Evolutionary conservation across 805 yeast genomes (phyloP).

Genomic region (Cyberlindnera maclurae): DNA sequence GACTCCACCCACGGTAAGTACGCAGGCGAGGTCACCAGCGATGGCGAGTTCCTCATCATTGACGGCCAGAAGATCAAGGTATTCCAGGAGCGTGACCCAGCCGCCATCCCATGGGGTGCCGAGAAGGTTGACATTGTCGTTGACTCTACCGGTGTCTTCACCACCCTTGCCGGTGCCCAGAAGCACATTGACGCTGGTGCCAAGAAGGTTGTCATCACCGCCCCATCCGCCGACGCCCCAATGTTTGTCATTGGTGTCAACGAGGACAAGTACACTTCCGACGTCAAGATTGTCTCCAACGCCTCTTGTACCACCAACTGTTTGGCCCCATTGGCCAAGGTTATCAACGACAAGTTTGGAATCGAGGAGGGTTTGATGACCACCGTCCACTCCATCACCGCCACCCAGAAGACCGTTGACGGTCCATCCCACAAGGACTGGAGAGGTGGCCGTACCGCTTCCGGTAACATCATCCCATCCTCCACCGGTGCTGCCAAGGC

Average conservation of each 20-base stretch:
- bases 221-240: conserved; percentile 67
- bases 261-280: conserved; percentile 49
- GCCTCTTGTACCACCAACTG: conserved; percentile 74
- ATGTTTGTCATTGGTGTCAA: conserved; percentile 71
- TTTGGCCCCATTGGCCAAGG: conserved; percentile 68
- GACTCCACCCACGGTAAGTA: conserved; percentile 65
- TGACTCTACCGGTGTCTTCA: conserved; percentile 71
- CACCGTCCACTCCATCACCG: conserved; percentile 62
- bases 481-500: conserved; percentile 77
- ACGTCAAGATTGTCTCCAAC: conserved; percentile 54
- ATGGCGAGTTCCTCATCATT: conserved; percentile 41
- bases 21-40: conserved; percentile 54
- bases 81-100: conserved; percentile 63
- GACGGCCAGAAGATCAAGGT: conserved; percentile 45
- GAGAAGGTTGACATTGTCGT: conserved; percentile 54
- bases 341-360: conserved; percentile 58
- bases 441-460: conserved; percentile 78
- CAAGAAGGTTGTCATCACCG: conserved; percentile 65
- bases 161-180: conserved; percentile 55
- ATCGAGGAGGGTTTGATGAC: conserved; percentile 73
- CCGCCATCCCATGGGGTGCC: conserved; percentile 62
- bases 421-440: conserved; percentile 76
- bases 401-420: conserved; percentile 68
- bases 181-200: conserved; percentile 70
- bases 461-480: conserved; percentile 69